A percentile compares a stretch with the other conserved stretches of the same genome.
Conservation (phyloP, 139 green algal species). For the Eudorina sp. region DNA sequence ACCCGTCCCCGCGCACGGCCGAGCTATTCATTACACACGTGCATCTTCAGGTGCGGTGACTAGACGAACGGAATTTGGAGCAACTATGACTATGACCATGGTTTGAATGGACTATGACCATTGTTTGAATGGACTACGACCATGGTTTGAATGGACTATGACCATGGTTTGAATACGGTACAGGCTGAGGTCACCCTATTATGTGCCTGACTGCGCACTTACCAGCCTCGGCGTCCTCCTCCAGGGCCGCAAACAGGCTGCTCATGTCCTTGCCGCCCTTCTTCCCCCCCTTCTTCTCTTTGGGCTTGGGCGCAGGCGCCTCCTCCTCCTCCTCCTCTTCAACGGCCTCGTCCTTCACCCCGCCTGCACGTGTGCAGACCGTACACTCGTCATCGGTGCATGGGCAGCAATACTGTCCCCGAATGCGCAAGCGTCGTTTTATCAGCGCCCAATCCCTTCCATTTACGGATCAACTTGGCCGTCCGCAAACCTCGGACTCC, state of each 20-base stretch:
- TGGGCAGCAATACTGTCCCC: neutral
- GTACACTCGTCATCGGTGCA: neutral
- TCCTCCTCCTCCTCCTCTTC: slow-evolving; percentile 62
- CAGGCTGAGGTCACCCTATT: too few relatives aligned
- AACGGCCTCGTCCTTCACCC: slow-evolving; percentile 5
- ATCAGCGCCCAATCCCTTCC: too few relatives aligned
- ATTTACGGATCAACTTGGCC: too few relatives aligned
- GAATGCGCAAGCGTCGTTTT: neutral
- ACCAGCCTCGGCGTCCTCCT: slow-evolving; percentile 39
- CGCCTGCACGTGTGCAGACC: neutral
- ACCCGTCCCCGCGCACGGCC: too few relatives aligned
- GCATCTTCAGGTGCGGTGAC: too few relatives aligned
- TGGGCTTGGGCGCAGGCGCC: slow-evolving; percentile 43
- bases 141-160: too few relatives aligned
- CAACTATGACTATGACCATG: slow-evolving; percentile 38
- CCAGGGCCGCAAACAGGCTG: slow-evolving; percentile 54
- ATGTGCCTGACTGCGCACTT: too few relatives aligned
- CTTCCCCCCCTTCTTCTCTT: slow-evolving; percentile 59
- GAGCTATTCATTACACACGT: too few relatives aligned
- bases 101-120: too few relatives aligned
- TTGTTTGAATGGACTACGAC: too few relatives aligned
- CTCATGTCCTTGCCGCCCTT: slow-evolving; percentile 57
- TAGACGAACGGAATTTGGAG: neutral
- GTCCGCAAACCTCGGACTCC: too few relatives aligned
- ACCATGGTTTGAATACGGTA: too few relatives aligned